Percentiles rank a stretch among this genome's conserved stretches.
These are phyloP conservation scores for Calvatia gigantea DNA, from an alignment of 768 basidiomycete species.

Conservation along the genomic window DNA sequence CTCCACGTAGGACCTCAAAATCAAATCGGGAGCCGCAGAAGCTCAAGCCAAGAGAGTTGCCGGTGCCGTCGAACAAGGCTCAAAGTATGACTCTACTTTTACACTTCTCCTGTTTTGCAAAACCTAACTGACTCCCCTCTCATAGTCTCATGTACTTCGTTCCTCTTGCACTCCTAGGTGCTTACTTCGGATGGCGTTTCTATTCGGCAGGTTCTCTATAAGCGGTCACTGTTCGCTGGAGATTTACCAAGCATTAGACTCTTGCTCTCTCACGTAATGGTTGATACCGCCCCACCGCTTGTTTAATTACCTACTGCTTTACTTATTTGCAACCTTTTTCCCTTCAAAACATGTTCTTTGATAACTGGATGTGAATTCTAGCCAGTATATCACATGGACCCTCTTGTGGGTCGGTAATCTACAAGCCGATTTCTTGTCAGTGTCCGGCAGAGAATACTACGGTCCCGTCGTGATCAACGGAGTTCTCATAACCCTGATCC, in stretches of 20 bases:
- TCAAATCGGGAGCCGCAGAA: constrained; percentile 49
- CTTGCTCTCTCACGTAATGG: neutral
- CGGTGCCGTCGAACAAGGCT: constrained; percentile 60
- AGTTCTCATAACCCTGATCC: too few relatives aligned
- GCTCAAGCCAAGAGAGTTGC: constrained; percentile 42
- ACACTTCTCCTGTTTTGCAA: constrained; percentile 7
- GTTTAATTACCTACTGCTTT: constrained; percentile 7
- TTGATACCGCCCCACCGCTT: constrained; percentile 11
- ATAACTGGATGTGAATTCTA: constrained; percentile 6
- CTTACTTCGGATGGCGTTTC: constrained; percentile 85
- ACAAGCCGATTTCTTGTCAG: neutral
- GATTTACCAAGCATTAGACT: constrained; percentile 8
- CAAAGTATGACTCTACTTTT: constrained; percentile 47
- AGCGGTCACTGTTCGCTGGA: constrained; percentile 14
- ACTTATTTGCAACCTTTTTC: constrained; percentile 10
- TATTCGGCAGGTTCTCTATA: constrained; percentile 52
- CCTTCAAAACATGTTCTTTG: constrained; percentile 1
- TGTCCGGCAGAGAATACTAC: neutral
- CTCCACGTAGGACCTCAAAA: constrained; percentile 40
- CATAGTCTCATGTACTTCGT: constrained; percentile 78
- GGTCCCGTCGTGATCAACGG: neutral
- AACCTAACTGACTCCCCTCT: constrained; percentile 11
- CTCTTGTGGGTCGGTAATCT: neutral
- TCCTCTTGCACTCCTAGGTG: constrained; percentile 74
- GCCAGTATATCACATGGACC: constrained; percentile 4